These are phyloP conservation scores for Citrus inodora DNA, from an alignment of 345 rosid species.

Conservation along the genomic window DNA sequence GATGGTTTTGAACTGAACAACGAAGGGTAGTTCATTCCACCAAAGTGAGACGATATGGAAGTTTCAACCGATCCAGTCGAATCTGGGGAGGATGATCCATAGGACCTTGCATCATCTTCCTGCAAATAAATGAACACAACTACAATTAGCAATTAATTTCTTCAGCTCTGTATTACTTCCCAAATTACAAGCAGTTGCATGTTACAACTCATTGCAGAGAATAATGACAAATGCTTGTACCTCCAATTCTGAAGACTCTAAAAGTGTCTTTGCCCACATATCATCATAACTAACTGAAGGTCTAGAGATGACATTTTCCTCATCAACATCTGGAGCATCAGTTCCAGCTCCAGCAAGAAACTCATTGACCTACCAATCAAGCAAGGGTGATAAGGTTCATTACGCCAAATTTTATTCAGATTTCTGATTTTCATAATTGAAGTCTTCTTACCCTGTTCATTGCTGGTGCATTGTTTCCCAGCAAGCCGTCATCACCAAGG, in stretches of 20 bases:
- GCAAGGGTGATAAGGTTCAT: conserved; percentile 16
- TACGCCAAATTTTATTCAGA: neutral
- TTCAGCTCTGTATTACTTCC: neutral
- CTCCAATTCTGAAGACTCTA: conserved; percentile 83
- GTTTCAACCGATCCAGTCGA: conserved; percentile 95
- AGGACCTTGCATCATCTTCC: conserved; percentile 95
- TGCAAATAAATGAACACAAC: conserved; percentile 30
- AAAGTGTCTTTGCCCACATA: conserved; percentile 98
- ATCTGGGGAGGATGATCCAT: conserved; percentile 95
- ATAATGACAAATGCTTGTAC: conserved; percentile 27
- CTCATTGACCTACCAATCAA: conserved; percentile 74
- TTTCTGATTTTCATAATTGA: neutral
- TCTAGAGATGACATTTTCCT: conserved; percentile 79
- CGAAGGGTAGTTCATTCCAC: conserved; percentile 98
- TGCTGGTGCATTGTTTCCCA: conserved; percentile 87
- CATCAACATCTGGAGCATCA: conserved; percentile 99
- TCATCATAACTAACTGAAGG: conserved; percentile 96
- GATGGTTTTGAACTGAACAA: conserved; percentile 88
- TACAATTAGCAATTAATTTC: neutral
- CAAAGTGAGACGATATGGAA: conserved; percentile 95
- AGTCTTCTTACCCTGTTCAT: conserved; percentile 72
- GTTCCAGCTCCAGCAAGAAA: conserved; percentile 97
- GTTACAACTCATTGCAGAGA: neutral
- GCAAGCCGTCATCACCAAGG: conserved; percentile 91
- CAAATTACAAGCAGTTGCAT: neutral